A percentile compares a stretch with the other conserved stretches of the same genome.
Conservation (phyloP, 1,284 basidiomycete genomes). For the Grifola frondosa region DNA sequence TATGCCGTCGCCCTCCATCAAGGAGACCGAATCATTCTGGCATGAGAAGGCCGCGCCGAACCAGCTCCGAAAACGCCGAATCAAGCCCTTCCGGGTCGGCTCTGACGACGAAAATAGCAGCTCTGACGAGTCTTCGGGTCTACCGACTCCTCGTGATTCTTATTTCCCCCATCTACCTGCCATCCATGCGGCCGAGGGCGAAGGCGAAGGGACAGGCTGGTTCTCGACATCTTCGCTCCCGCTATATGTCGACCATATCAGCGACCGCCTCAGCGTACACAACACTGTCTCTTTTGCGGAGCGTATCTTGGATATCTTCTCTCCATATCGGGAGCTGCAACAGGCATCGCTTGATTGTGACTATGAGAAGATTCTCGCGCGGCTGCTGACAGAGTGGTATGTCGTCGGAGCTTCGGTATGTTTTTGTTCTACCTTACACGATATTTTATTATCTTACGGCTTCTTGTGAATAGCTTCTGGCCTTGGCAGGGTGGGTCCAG, state of each 20-base stretch:
- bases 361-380: slow-evolving; percentile 42
- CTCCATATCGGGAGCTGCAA: slow-evolving; percentile 53
- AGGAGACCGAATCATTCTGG: slow-evolving; percentile 8
- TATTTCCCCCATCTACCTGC: slow-evolving; percentile 12
- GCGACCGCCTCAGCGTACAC: slow-evolving; percentile 16
- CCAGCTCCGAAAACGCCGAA: slow-evolving; percentile 14
- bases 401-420: slow-evolving; percentile 34
- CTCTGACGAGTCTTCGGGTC: slow-evolving; percentile 13
- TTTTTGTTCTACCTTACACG: neutral
- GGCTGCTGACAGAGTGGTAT: slow-evolving; percentile 36
- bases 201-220: slow-evolving; percentile 13
- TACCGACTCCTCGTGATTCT: slow-evolving; percentile 19
- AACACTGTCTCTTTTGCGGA: slow-evolving; percentile 37
- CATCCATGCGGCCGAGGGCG: neutral
- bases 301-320: slow-evolving; percentile 46
- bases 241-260: slow-evolving; percentile 40
- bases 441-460: no score
- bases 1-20: slow-evolving; percentile 6
- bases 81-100: slow-evolving; percentile 26
- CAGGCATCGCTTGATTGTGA: slow-evolving; percentile 47
- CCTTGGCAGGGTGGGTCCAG: slow-evolving; percentile 25
- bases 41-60: slow-evolving; percentile 5
- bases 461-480: slow-evolving; percentile 22
- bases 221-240: slow-evolving; percentile 35
- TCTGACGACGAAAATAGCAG: slow-evolving; percentile 30